phyloP scores from a whole-genome alignment of 345 rosid species.

The Luvunga scandens region DNA sequence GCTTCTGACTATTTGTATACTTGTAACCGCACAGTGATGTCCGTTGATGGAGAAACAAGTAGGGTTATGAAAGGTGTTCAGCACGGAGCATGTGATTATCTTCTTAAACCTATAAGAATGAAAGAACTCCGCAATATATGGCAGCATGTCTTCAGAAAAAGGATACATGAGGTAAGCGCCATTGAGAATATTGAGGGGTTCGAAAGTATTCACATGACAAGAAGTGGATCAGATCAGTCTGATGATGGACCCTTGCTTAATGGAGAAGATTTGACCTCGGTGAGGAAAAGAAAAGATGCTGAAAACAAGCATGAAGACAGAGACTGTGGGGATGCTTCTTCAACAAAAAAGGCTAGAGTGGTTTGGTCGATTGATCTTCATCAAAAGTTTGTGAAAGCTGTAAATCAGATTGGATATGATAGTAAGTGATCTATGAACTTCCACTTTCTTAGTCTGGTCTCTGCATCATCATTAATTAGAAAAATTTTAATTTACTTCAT shows the following conservation, averaged over 20 bases:
- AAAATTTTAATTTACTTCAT: background rate
- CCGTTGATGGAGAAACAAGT: rapidly evolving
- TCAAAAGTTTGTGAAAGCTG: conserved; percentile 95
- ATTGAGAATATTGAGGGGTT: too few species aligned
- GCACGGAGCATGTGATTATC: too few species aligned
- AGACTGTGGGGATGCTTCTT: conserved; percentile 46
- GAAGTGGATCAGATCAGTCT: conserved; percentile 46
- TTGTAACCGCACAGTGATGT: background rate
- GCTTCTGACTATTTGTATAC: background rate
- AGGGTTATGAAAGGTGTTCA: background rate
- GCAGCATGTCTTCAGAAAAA: too few species aligned
- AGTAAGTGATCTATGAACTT: conserved; percentile 54
- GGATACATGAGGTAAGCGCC: background rate
- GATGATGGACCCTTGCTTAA: conserved; percentile 46
- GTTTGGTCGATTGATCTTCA: conserved; percentile 94
- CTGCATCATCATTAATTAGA: conserved; percentile 1
- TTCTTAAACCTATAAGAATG: too few species aligned
- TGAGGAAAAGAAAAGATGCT: conserved; percentile 62
- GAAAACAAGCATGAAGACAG: conserved; percentile 62
- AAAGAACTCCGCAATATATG: too few species aligned
- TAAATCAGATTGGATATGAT: conserved; percentile 86
- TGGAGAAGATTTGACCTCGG: conserved; percentile 59
- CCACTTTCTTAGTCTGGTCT: conserved; percentile 8
- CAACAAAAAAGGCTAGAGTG: conserved; percentile 85
- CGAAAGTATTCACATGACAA: conserved; percentile 42